These are phyloP conservation scores for Wolfiporia cocos DNA, from an alignment of 1,284 basidiomycete species.

Conservation along the genomic window DNA sequence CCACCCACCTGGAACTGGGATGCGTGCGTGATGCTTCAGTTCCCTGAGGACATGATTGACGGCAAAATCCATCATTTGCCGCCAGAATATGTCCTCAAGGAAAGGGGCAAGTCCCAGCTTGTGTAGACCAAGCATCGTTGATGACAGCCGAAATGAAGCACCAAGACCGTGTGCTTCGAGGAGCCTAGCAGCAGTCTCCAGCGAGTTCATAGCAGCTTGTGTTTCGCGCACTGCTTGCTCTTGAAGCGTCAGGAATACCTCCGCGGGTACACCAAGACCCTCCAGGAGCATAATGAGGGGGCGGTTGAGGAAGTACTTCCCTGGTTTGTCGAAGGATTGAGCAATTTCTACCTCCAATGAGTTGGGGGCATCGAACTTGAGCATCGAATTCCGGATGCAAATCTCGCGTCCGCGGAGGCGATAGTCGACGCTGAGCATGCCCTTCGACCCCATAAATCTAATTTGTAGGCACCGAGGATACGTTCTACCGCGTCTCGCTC, in stretches of 20 bases:
- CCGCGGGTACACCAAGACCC: slow-evolving; percentile 42
- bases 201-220: slow-evolving; percentile 33
- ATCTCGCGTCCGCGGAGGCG: slow-evolving; percentile 49
- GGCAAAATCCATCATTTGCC: slow-evolving; percentile 44
- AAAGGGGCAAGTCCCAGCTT: slow-evolving; percentile 27
- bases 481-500: slow-evolving; percentile 27
- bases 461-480: slow-evolving; percentile 52
- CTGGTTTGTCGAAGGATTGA: slow-evolving; percentile 52
- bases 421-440: slow-evolving; percentile 62
- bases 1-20: slow-evolving; percentile 55
- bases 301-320: slow-evolving; percentile 55
- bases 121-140: slow-evolving; percentile 31
- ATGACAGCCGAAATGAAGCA: slow-evolving; percentile 32
- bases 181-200: slow-evolving; percentile 40
- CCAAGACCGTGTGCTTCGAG: slow-evolving; percentile 40
- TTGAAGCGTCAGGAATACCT: slow-evolving; percentile 52
- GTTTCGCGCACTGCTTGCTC: slow-evolving; percentile 43
- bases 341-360: slow-evolving; percentile 64
- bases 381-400: slow-evolving; percentile 65
- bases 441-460: slow-evolving; percentile 58
- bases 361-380: slow-evolving; percentile 59
- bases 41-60: slow-evolving; percentile 58
- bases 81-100: slow-evolving; percentile 41
- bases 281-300: slow-evolving; percentile 69
- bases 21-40: slow-evolving; percentile 62